Base-by-base conservation (phyloP, 177 flowering plant genomes). In the Vitis hybrid region DNA sequence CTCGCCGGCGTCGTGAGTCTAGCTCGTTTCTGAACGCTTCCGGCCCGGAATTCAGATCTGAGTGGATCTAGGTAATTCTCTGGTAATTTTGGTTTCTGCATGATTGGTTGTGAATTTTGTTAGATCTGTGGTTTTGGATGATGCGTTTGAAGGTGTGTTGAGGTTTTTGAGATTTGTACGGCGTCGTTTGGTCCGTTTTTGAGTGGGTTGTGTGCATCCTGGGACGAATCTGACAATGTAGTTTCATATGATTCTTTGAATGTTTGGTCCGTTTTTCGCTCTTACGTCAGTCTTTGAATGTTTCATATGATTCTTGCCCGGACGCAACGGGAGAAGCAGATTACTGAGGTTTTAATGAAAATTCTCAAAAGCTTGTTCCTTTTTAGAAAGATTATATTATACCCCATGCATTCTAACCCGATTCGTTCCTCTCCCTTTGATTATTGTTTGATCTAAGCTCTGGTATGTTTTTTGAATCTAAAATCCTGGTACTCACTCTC, bases 161-260 rank as follows among this genome's bases (percentile, higher is more conserved):
- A 49, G 17, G 55, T 20, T 17, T 15, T 50, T 50, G 18, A 10
- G 47, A 6, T 7, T 59, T 20, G 9, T 11, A 17, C 12, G 14
- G 9, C 28, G 4, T 60, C 1, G 15, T 60, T 60, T 24, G 28
- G 28, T 60, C 28, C 15, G n/a, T 3, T 24, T 20, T 8, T 9
- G 63, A 60, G 33, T 17, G 44, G 31, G 1, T n/a, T 67, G 52
- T 55, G 59, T 56, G 0, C 15, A 54, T 67, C 70, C 28, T 12
- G n/a, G 12, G 11, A 11, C 10, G 28, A 65, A 11, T 65, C 13
- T 65, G n/a, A 56, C 61, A 67, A 67, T 67, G 70, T 56, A 18
- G 52, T 31, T 67, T 3, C 47, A 8, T 38, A 38, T 38, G 47
- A 8, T 38, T 38, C 47, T 38, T 38, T 24, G 4, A 24, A 24